Base-by-base conservation (phyloP, 495 filamentous ascomycete species). In the Poronia punctata region DNA sequence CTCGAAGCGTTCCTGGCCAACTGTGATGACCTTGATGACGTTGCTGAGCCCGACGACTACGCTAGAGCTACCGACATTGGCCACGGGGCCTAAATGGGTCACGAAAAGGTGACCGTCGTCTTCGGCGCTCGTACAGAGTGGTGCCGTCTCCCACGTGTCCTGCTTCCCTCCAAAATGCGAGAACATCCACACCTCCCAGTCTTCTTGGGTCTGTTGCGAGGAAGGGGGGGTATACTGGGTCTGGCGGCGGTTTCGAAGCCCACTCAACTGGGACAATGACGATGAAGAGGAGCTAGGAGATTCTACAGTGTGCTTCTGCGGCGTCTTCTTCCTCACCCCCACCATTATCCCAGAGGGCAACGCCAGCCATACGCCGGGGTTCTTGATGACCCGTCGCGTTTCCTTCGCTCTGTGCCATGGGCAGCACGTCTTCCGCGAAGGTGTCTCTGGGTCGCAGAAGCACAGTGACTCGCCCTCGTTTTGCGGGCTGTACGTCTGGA, bases 131-230 rank as follows among this genome's bases (percentile, higher is more conserved):
- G 48, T n/a, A 15, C 62, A 56, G 11, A 72, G 54, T 8, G 59
- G 61, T 8, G 39, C 35, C 0, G 59, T 61, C 39, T 72, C 68
- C 46, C 62, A 61, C 2, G 46, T 52, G 14, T 57, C 52, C 15
- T 60, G 48, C 10, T 52, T 52, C 18, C 46, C 38, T 26, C 62
- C 63, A 9, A 60, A 62, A 41, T 63, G 61, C 15, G 74, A 71
- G 35, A 83, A 66, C 7, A 70, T 74, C 78, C 80, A 87, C 2
- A 73, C 74, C 53, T 86, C 80, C 80, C 80, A 87, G 12, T 60
- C 64, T 29, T 70, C 65, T 21, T 68, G 49, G 12, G 43, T 10
- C 15, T 32, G 38, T 17, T 46, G 40, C 22, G 38, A 24, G 36
- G 45, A 38, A 33, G 46, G 36, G n/a, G 32, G 22, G 21, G 20